These are phyloP conservation scores for Botrytis fragariae DNA, from an alignment of 2,329 filamentous ascomycete genomes.

Conservation along the genomic window DNA sequence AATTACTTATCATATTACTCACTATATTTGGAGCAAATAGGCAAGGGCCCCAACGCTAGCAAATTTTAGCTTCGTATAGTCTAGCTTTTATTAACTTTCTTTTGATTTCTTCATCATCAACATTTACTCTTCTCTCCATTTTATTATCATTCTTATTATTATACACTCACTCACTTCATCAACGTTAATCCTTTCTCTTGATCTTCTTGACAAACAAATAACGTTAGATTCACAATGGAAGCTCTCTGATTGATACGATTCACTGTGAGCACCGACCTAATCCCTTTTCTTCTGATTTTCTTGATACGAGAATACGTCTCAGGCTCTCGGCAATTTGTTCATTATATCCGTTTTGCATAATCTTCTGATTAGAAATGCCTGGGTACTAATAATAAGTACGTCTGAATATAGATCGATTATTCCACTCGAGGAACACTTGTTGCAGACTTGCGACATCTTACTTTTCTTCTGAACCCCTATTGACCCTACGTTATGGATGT, in stretches of 20 bases:
- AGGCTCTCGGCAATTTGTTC: background rate
- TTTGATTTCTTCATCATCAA: background rate
- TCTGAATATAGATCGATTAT: conserved; percentile 9
- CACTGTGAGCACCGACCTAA: background rate
- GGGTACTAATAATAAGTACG: background rate
- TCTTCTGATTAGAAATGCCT: background rate
- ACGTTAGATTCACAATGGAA: background rate
- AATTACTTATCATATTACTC: background rate
- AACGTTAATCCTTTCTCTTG: background rate
- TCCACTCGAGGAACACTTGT: background rate
- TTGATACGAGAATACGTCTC: conserved; percentile 2
- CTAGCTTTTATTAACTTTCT: background rate
- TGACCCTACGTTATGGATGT: background rate
- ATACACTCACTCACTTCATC: background rate
- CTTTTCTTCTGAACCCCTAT: background rate
- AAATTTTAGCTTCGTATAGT: conserved; percentile 13
- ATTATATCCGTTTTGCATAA: conserved; percentile 7
- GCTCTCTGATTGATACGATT: background rate
- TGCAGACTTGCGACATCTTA: background rate
- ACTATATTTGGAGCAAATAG: background rate
- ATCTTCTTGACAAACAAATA: background rate
- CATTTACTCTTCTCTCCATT: background rate
- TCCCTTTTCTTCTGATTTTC: background rate
- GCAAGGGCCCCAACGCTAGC: conserved; percentile 1
- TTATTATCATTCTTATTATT: background rate